phyloP scores from a whole-genome alignment of 108 stramenopile species.

The Nitzschia sp. region DNA sequence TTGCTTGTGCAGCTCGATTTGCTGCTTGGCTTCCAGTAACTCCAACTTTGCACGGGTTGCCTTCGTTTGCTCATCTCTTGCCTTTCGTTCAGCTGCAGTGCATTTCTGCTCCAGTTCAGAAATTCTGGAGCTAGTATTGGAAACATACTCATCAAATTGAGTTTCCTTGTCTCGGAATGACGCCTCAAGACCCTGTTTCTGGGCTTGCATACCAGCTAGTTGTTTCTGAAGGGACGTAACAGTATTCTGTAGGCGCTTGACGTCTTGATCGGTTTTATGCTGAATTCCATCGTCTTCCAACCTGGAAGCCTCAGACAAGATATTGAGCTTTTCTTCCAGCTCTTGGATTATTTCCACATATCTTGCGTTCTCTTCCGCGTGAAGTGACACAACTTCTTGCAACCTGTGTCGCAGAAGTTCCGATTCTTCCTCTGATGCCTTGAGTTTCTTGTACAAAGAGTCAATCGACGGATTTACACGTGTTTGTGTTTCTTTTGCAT shows the following conservation, averaged over 20 bases:
- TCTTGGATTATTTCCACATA: not conserved
- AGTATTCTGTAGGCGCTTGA: not conserved
- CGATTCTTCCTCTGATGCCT: not conserved
- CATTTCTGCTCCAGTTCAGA: not conserved
- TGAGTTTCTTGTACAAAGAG: conserved; percentile 1
- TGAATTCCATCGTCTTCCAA: not conserved
- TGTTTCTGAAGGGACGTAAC: not conserved
- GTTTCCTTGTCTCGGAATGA: not conserved
- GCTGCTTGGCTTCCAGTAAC: not conserved
- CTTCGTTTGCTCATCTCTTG: not conserved
- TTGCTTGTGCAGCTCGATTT: not conserved
- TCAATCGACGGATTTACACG: not conserved
- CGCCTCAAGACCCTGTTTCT: not conserved
- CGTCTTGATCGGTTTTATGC: not conserved
- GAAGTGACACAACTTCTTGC: not conserved
- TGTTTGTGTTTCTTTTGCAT: not conserved
- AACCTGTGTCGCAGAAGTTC: not conserved
- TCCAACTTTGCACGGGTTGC: not conserved
- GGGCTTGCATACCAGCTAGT: not conserved
- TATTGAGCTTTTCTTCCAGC: conserved; percentile 3
- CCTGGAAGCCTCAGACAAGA: not conserved
- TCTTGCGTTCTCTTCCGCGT: not conserved
- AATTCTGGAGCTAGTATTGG: not conserved
- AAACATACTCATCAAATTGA: not conserved
- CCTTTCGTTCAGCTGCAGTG: not conserved